Base-by-base conservation (phyloP, 2,329 filamentous ascomycete species). In the Dactylellina cionopaga region DNA sequence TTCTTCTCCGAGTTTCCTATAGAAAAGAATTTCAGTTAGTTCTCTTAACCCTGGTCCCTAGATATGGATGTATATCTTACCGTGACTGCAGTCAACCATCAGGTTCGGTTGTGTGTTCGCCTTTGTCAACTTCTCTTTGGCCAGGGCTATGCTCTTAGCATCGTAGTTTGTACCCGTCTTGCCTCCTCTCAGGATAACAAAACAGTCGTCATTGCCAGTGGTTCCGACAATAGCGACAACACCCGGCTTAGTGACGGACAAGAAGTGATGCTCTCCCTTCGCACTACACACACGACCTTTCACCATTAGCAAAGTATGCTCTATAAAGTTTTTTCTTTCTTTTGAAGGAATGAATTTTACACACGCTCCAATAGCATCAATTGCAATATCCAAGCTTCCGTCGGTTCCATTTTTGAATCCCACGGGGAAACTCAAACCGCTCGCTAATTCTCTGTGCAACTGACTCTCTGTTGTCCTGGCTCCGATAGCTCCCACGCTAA, bases 371-470 rank as follows among this genome's bases (percentile, higher is more conserved):
- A 98, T 97, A 31, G 95, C 95, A 80, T 99, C 95, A 78, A 98
- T 96, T 17, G 94, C 93, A 17, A 98, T 93, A 25, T 88, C 88
- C 64, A 99, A 84, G 77, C 90, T 92, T 41, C 95, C 95, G 78
- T 99, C 95, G 22, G 95, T 99, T 74, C 95, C 95, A 82, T 99
- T 99, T 88, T 99, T 99, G 90, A 97, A 99, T 70, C 95, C 95
- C 76, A 99, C 93, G 19, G 95, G 95, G 89, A 97, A 98, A 66
- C 92, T 96, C 59, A 98, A 86, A 77, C 95, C 95, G 25, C 91
- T 96, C 3, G 95, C 95, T 74, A 99, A 87, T 84, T 99, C 95
- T 75, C 95, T 90, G 83, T 99, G 95, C 76, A 98, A 85, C 83
- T 99, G 95, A 63, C 91, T 95, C 84, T 99, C 95, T 52, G 95